Evolutionary conservation across 176 grass and related monocot species (phyloP), one percentile per base, ranked within the genome.

Genomic region (Poa pratensis): DNA sequence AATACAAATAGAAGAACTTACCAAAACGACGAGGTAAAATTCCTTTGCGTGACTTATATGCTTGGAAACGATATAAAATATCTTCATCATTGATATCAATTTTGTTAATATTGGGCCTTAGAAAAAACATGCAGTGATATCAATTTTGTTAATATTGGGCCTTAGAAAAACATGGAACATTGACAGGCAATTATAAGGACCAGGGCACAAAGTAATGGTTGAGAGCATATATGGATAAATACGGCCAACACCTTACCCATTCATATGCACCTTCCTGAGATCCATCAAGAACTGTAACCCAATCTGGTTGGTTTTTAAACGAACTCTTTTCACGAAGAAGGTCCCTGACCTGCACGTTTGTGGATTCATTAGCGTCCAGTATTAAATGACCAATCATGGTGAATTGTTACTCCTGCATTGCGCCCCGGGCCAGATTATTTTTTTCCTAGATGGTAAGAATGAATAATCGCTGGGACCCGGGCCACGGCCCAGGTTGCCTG

Each of bases 231-330:
- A 74, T 23, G 16, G 0, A 34, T 73, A 30, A 30, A 48, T 50
- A 27, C 69, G 51, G 2, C 0, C 23, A 83, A 19, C 49, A 79
- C 75, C 85, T n/a, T 98, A 98, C 96, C 96, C 96, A 98, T 61
- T 98, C 91, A 81, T 89, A 98, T 86, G 96, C 93, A 13, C 96
- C 96, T 87, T 98, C 96, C 89, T 98, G 96, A 12, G 75, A 84
- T 87, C 96, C 96, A 90, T 98, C 96, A 83, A 98, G 93, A 86
- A 98, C 96, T 53, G 93, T 86, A 19, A 91, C 90, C 96, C 96
- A 95, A 79, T 95, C 88, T 0, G 81, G 27, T 67, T 95, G 89
- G 67, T 80, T 94, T 75, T 94, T 98, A 17, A 98, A 90, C 4
- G 91, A 90, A 71, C 91, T 91, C 73, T 94, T 95, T 22, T 92